Evolutionary conservation across 2,329 filamentous ascomycete species (phyloP), one percentile per base, ranked within the genome.

Genomic region (Zymoseptoria crescenta): DNA sequence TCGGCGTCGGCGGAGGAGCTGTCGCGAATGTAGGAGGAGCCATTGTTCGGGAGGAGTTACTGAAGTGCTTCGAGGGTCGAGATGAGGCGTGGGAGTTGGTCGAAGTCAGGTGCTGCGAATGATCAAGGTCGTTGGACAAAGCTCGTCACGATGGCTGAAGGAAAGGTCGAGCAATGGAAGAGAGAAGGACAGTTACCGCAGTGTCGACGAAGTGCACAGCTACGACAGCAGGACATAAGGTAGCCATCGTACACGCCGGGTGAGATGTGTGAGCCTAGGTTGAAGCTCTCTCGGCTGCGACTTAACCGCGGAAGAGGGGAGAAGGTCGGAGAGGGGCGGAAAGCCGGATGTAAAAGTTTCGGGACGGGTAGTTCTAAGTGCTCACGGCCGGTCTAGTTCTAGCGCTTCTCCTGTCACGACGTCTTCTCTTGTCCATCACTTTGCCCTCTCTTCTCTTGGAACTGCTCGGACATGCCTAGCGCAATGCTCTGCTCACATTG

Each of bases 1-100:
- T 67, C 16, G 59, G 58, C 21, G 66, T 64, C 6, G 62, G 54
- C 7, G 67, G 67, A 8, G 67, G 66, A 49, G 62, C 62, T 28
- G 59, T 65, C 27, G 56, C 51, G 50, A 66, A 61, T 21, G 60
- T 54, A 8, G 58, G 19, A 41, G 56, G 49, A 49, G 64, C 45
- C 65, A 67, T 68, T 53, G 7, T 59, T 16, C 35, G 7, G 13
- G 13, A 6, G 35, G 35, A 41, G 35, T 24, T 24, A 24, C 24
- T 52, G 49, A 5, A 7, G 21, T 52, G 49, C 49, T 24, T 52
- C 49, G 35, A 45, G 35, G 35, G 16, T 45, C 4, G 6, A 45
- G 35, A 45, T 7, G 35, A 45, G 13, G 8, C 8, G 30, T 35
- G 13, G 30, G 30, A 4, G 4, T 16, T 4, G 13, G 35, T n/a